Base-by-base conservation (phyloP, 176 grass and related monocot species). In the Oryza australiensis region DNA sequence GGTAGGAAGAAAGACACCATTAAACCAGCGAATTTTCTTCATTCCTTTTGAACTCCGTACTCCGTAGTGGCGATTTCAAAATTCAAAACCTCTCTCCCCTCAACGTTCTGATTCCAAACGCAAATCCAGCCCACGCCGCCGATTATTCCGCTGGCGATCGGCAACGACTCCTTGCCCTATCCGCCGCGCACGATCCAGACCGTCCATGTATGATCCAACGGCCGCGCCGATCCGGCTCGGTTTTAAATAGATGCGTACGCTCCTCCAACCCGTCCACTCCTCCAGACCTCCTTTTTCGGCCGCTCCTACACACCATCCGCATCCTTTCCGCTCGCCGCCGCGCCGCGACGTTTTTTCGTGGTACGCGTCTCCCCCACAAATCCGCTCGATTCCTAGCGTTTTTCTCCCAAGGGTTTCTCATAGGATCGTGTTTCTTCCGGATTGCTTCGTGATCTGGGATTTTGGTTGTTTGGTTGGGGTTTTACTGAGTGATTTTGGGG, bases 161-260 rank as follows among this genome's bases (percentile, higher is more conserved):
- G 63, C 37, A 76, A 74, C 79, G 79, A 64, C 68, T 79, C 40
- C 37, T 51, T 79, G 67, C 68, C 62, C 35, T 68, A 74, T 23
- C 66, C n/a, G 46, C 27, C 28, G 28, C 34, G 3, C 37, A 1
- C 62, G 73, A 86, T 86, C 88, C 55, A 4, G 23, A 0, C 46
- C 83, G 83, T 90, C 74, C 88, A 82, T 90, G 48, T 5, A 3
- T 62, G 46, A 32, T 48, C 46, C 38, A 64, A 90, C 84, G 88
- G 79, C 11, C n/a, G 0, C 28, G n/a, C n/a, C 27, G 72, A 34
- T 14, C 73, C 16, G 5, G 0, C 34, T 62, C 37, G 27, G 28
- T 85, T 90, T 86, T 90, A 90, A 90, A 86, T 83, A 74, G 70
- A 35, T 73, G 51, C 46, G 0, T 15, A 16, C 83, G 32, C 73